These are phyloP conservation scores for Zygosaccharomyces pseudobailii DNA, from an alignment of 1,139 yeast species.

Conservation along the genomic window DNA sequence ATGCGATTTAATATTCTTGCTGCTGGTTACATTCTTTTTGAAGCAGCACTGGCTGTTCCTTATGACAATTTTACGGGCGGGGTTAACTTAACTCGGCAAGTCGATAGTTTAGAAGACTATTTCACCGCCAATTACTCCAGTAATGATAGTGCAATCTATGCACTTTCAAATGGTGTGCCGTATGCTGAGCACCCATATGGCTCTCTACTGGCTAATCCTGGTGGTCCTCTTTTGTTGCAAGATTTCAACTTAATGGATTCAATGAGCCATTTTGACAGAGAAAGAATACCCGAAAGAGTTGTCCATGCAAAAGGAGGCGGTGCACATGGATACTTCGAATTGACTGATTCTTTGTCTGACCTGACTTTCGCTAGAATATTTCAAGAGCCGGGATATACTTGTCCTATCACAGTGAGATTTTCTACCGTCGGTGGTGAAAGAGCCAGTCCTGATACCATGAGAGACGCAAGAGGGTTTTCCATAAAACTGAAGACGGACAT, in stretches of 20 bases:
- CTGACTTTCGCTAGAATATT: slow-evolving; percentile 66
- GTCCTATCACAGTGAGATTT: slow-evolving; percentile 69
- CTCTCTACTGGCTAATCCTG: slow-evolving; percentile 60
- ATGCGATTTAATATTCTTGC: no score
- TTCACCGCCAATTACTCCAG: no score
- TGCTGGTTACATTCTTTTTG: no score
- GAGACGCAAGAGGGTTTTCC: slow-evolving; percentile 89
- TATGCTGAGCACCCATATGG: slow-evolving; percentile 53
- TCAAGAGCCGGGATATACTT: slow-evolving; percentile 69
- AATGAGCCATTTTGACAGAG: slow-evolving; percentile 79
- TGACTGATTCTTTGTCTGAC: slow-evolving; percentile 78
- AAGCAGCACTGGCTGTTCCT: no score
- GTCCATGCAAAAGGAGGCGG: slow-evolving; percentile 92
- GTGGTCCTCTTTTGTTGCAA: slow-evolving; percentile 72
- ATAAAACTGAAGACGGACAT: slow-evolving; percentile 82
- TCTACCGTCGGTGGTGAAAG: slow-evolving; percentile 87
- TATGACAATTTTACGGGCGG: no score
- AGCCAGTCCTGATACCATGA: slow-evolving; percentile 80
- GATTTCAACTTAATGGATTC: slow-evolving; percentile 75
- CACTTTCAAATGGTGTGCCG: slow-evolving; percentile 51
- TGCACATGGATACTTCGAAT: slow-evolving; percentile 75
- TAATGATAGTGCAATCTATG: no score
- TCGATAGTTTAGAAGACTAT: no score
- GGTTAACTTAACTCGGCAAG: no score
- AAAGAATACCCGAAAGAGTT: slow-evolving; percentile 84